Conservation (phyloP, 805 yeast species). For the Wickerhamiella slavikovae region DNA sequence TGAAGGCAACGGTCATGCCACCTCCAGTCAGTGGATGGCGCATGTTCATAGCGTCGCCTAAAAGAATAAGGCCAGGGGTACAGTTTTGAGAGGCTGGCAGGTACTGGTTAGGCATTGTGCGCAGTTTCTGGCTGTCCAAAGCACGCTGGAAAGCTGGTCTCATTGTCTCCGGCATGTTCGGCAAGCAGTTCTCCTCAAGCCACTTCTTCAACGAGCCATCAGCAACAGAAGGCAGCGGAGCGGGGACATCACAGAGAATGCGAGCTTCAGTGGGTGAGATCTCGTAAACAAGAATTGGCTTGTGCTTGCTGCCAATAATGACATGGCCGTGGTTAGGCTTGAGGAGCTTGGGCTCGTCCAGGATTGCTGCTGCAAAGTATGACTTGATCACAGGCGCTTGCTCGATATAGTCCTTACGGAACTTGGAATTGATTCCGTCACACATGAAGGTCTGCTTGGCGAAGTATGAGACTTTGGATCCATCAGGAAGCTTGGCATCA, state of each 20-base stretch:
- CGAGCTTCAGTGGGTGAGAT: conserved; percentile 67
- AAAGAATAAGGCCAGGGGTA: conserved; percentile 53
- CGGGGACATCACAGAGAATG: conserved; percentile 70
- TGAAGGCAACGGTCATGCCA: conserved; percentile 95
- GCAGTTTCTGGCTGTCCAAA: conserved; percentile 34
- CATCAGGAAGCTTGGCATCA: conserved; percentile 17
- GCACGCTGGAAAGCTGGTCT: conserved; percentile 54
- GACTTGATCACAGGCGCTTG: conserved; percentile 54
- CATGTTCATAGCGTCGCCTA: conserved; percentile 94
- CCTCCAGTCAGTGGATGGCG: conserved; percentile 98
- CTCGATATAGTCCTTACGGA: conserved; percentile 52
- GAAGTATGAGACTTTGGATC: conserved; percentile 19
- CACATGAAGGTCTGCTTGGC: conserved; percentile 58
- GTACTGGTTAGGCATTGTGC: conserved; percentile 87
- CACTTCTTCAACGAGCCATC: conserved; percentile 39
- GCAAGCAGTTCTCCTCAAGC: conserved; percentile 37
- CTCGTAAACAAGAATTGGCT: conserved; percentile 80
- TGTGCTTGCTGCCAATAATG: conserved; percentile 52
- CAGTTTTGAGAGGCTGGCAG: conserved; percentile 53
- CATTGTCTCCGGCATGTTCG: conserved; percentile 42
- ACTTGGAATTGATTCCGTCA: conserved; percentile 89
- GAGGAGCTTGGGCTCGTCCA: conserved; percentile 60
- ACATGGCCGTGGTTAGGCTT: conserved; percentile 72
- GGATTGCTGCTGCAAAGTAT: conserved; percentile 68
- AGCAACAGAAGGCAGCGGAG: conserved; percentile 48